These are phyloP conservation scores for Acacia crassicarpa DNA, from an alignment of 306 rosid genomes.

Conservation along the genomic window DNA sequence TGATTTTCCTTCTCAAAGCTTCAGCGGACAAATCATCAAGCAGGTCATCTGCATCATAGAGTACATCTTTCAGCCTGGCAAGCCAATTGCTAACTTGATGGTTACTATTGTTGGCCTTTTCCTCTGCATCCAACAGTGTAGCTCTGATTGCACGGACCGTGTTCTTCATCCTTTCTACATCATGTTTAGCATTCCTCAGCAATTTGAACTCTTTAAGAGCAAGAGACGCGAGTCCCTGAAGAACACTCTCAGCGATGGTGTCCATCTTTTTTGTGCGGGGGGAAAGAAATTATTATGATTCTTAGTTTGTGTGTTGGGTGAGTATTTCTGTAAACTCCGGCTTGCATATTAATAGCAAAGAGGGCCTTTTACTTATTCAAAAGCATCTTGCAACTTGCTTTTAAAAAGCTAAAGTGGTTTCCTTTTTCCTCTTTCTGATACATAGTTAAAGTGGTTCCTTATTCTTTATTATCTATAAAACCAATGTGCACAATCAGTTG, in stretches of 20 bases:
- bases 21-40: not conserved
- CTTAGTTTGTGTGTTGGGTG: not conserved
- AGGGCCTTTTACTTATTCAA: too few species aligned
- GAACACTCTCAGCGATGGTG: conserved; percentile 13
- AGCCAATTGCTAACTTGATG: not conserved
- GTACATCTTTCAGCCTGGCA: not conserved
- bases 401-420: too few species aligned
- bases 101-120: not conserved
- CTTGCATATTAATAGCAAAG: too few species aligned
- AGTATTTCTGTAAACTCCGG: too few species aligned
- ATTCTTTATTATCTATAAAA: too few species aligned
- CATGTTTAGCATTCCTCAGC: conserved; percentile 22
- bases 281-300: not conserved
- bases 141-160: conserved; percentile 19
- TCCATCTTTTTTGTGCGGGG: conserved; percentile 18
- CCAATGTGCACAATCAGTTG: too few species aligned
- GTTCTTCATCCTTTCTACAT: conserved; percentile 18
- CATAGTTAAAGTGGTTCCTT: too few species aligned
- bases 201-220: conserved; percentile 18
- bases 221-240: not conserved
- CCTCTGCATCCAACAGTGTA: conserved; percentile 36
- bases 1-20: not conserved
- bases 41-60: not conserved
- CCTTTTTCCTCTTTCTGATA: not conserved
- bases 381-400: too few species aligned